Conservation (phyloP, 139 green algal genomes). For the Ettlia oleoabundans region DNA sequence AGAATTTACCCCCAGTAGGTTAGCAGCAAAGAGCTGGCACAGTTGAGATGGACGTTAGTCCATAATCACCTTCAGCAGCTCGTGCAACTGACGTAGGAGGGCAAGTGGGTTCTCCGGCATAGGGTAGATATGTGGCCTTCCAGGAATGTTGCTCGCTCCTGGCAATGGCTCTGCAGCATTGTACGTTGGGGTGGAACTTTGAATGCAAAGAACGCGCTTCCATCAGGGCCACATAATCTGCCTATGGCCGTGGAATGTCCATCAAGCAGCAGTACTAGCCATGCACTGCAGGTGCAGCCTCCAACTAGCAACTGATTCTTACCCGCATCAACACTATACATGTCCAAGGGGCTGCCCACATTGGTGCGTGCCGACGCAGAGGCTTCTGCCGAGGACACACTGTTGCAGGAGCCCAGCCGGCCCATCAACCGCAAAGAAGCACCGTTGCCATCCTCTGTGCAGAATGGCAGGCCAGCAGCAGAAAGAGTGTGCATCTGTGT, state of each 20-base stretch:
- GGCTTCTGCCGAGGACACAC: slow-evolving; percentile 22
- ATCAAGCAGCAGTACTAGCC: no score
- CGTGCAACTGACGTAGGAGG: slow-evolving; percentile 73
- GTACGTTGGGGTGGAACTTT: not conserved
- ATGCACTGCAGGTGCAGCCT: not conserved
- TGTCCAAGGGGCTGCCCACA: slow-evolving; percentile 1
- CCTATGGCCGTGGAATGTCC: no score
- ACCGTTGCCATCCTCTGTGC: slow-evolving; percentile 29
- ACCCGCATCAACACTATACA: not conserved
- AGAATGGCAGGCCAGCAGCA: no score
- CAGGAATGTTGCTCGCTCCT: slow-evolving; percentile 32
- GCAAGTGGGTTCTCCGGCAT: slow-evolving; percentile 79
- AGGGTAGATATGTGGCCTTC: slow-evolving; percentile 52
- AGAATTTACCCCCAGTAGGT: no score
- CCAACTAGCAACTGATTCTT: not conserved
- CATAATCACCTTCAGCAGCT: slow-evolving; percentile 60
- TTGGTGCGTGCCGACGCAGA: not conserved
- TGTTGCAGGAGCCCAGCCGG: slow-evolving; percentile 33
- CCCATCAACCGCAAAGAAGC: slow-evolving; percentile 8
- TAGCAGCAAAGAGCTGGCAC: no score
- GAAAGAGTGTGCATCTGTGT: no score
- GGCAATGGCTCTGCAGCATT: slow-evolving; percentile 10
- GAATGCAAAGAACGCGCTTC: not conserved
- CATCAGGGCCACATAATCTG: no score
- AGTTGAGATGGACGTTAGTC: no score